Base-by-base conservation (phyloP, 176 grass and related monocot genomes). In the Eragrostis nindensis region DNA sequence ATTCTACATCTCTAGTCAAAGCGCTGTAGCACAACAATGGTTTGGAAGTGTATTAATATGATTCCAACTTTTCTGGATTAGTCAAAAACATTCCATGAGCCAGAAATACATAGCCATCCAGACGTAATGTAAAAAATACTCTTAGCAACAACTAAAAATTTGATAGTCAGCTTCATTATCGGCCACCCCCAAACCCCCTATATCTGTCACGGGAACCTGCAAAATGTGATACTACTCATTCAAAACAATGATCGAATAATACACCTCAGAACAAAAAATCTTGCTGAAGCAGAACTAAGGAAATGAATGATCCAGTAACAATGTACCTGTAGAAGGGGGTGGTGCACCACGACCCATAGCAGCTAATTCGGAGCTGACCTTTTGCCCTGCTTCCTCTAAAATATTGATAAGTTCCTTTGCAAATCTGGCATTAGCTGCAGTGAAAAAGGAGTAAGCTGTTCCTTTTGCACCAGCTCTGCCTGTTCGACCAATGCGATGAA, bases 361-460 rank as follows among this genome's bases (percentile, higher is more conserved):
- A 54, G 90, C 82, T 66, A 93, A 89, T 54, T 96, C 95, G 48
- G 94, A 86, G 77, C 83, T 92, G 76, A 97, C 92, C 84, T 97
- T 97, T 73, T 94, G 92, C 21, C 90, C 94, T 66, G 92, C 94
- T 88, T 97, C 94, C 86, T 92, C 90, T 70, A 97, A 82, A 88
- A 97, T 92, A 65, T 61, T 89, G 27, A 94, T 80, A 16, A 98
- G 90, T 82, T 98, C 95, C 79, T 98, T 98, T 8, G 92, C 92
- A 76, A 95, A 98, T 75, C 90, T 88, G 65, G 95, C 95, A 78
- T 98, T 98, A 55, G 90, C 88, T 65, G 92, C 90, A 10, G 95
- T 98, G 70, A 98, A 98, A 80, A 91, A 98, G 39, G 92, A 89
- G 62, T 98, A 98, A 78, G 95, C 92, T 45, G 90, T 98, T 77